Percentiles rank a stretch among this genome's conserved stretches.
Conservation (phyloP, 805 yeast species). For the Scheffersomyces ergatensis region DNA sequence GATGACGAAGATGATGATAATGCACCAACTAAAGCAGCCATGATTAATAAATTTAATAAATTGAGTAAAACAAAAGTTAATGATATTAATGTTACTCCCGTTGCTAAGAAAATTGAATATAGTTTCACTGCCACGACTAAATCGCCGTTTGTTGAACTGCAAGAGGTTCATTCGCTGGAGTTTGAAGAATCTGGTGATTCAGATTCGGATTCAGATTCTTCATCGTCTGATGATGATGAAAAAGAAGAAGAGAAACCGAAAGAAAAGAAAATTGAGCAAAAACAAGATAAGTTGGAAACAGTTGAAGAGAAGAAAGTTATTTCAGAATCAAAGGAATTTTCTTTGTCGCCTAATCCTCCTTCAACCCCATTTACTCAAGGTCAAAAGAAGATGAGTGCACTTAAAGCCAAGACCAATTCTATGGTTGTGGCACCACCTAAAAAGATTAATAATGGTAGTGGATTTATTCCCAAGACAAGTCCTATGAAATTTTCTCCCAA, state of each 20-base stretch:
- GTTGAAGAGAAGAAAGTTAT: too few relatives aligned
- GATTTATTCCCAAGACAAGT: too few relatives aligned
- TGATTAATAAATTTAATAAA: neutral
- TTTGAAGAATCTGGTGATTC: neutral
- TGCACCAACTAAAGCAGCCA: neutral
- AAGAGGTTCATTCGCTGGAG: neutral
- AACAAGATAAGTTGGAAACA: neutral
- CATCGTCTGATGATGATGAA: constrained; percentile 1
- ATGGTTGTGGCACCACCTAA: too few relatives aligned
- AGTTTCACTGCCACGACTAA: neutral
- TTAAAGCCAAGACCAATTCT: too few relatives aligned
- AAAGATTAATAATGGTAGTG: too few relatives aligned
- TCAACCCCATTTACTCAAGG: too few relatives aligned
- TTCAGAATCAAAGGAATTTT: too few relatives aligned
- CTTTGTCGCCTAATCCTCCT: too few relatives aligned
- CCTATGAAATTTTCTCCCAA: too few relatives aligned
- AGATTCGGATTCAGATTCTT: neutral
- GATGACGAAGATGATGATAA: neutral
- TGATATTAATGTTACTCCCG: neutral
- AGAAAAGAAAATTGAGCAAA: too few relatives aligned
- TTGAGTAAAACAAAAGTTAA: neutral
- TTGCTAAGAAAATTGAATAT: neutral
- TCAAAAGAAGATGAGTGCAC: too few relatives aligned
- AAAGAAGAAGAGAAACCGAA: neutral
- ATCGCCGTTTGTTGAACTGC: neutral